These are phyloP conservation scores for Globisporangium solare DNA, from an alignment of 352 stramenopile genomes.

Conservation along the genomic window DNA sequence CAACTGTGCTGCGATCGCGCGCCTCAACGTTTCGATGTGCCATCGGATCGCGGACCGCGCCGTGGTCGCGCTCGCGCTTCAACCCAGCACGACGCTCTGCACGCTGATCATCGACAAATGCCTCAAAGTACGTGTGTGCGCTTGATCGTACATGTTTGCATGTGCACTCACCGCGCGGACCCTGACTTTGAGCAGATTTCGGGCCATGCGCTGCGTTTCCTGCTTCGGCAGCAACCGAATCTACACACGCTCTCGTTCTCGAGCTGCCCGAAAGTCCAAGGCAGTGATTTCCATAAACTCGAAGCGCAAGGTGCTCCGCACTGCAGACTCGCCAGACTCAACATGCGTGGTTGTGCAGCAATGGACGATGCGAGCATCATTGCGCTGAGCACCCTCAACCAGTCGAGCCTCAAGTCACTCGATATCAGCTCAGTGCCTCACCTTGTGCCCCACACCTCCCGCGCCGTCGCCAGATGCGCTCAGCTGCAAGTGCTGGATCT, in stretches of 20 bases:
- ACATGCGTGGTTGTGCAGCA: constrained; percentile 49
- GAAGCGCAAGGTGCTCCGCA: constrained; percentile 8
- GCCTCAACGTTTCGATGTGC: constrained; percentile 78
- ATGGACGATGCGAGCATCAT: constrained; percentile 45
- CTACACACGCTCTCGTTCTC: constrained; percentile 50
- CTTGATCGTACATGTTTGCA: background rate
- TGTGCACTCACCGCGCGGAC: background rate
- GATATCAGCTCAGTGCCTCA: constrained; percentile 57
- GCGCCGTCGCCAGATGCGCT: constrained; percentile 44
- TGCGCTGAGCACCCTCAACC: constrained; percentile 46
- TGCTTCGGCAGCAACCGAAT: constrained; percentile 50
- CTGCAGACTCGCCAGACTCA: constrained; percentile 28
- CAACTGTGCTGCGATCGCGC: constrained; percentile 40
- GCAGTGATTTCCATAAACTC: constrained; percentile 31
- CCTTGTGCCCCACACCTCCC: constrained; percentile 51
- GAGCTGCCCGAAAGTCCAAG: constrained; percentile 57
- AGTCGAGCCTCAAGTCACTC: constrained; percentile 40
- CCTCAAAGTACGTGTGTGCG: constrained; percentile 38
- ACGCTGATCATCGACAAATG: constrained; percentile 53
- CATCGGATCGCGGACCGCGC: constrained; percentile 71
- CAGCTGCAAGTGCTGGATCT: constrained; percentile 63
- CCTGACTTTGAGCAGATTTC: constrained; percentile 35
- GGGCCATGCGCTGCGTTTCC: constrained; percentile 40
- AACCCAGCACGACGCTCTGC: constrained; percentile 28
- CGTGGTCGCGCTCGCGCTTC: constrained; percentile 46